These are phyloP conservation scores for Termitomyces sp. DNA, from an alignment of 768 basidiomycete species.

Conservation along the genomic window DNA sequence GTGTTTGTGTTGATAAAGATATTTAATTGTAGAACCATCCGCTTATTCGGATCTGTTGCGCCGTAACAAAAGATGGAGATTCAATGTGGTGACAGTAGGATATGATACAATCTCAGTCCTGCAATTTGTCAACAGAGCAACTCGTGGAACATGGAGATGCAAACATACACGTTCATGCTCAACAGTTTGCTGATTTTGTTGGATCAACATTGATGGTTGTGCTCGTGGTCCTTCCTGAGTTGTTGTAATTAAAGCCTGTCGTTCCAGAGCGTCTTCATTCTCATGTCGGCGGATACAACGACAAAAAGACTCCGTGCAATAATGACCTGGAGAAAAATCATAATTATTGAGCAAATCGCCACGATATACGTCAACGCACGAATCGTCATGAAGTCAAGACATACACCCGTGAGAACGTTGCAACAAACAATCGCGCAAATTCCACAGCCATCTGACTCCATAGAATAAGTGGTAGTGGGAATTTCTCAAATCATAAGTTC, in stretches of 20 bases:
- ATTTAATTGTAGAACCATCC: neutral
- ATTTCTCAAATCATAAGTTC: neutral
- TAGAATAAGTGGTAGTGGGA: slow-evolving; percentile 2
- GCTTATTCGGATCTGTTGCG: neutral
- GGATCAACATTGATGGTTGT: slow-evolving; percentile 21
- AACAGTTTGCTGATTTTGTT: neutral
- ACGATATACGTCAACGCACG: slow-evolving; percentile 19
- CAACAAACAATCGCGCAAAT: slow-evolving; percentile 24
- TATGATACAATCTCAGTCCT: neutral
- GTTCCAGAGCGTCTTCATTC: slow-evolving; percentile 15
- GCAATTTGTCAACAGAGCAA: neutral
- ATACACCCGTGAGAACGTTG: slow-evolving; percentile 30
- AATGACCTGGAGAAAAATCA: slow-evolving; percentile 22
- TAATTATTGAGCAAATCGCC: neutral
- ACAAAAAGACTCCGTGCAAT: slow-evolving; percentile 27
- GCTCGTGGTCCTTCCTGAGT: slow-evolving; percentile 18
- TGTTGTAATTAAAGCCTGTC: slow-evolving; percentile 22
- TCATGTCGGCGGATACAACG: slow-evolving; percentile 14
- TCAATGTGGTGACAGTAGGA: neutral
- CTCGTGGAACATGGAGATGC: neutral
- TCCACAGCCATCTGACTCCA: slow-evolving; percentile 24
- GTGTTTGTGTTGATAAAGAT: neutral
- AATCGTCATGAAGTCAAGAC: slow-evolving; percentile 31
- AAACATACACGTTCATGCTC: neutral
- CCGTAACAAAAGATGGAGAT: neutral